Evolutionary conservation across 257 asterid genomes (phyloP).

Genomic region (Solanum stenotomum): DNA sequence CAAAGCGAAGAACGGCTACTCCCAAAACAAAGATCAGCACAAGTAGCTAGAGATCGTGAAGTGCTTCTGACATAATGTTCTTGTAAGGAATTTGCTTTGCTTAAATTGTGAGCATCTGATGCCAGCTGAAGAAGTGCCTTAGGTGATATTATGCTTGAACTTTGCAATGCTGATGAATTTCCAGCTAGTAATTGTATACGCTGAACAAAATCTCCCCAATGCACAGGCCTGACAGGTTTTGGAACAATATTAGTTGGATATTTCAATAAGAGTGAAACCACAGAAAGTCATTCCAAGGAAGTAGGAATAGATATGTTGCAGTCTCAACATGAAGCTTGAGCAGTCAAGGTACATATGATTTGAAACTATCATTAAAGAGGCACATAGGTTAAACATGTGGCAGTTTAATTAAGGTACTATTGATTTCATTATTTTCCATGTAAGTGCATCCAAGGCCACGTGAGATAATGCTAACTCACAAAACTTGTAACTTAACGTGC

Average conservation of each 20-base stretch:
- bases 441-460: background rate
- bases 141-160: slow-evolving; percentile 27
- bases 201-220: slow-evolving; percentile 61
- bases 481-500: background rate
- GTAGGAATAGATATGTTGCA: background rate
- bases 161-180: slow-evolving; percentile 58
- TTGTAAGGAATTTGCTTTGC: slow-evolving; percentile 30
- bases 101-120: slow-evolving; percentile 26
- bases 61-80: slow-evolving; percentile 31
- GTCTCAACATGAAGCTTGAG: background rate
- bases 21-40: slow-evolving; percentile 64
- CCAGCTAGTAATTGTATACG: slow-evolving; percentile 51
- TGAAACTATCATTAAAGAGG: background rate
- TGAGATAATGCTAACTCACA: background rate
- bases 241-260: background rate
- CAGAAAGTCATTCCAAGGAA: background rate
- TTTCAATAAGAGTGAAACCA: background rate
- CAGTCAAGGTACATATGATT: background rate
- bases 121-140: slow-evolving; percentile 42
- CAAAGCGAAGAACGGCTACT: slow-evolving; percentile 70
- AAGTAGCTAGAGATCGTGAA: slow-evolving; percentile 45
- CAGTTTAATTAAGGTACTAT: background rate
- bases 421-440: background rate
- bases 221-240: slow-evolving; percentile 40
- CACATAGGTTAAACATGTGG: background rate